These are phyloP conservation scores for Backusella psychrophila DNA, from an alignment of 192 early-diverging fungal species.

Conservation along the genomic window DNA sequence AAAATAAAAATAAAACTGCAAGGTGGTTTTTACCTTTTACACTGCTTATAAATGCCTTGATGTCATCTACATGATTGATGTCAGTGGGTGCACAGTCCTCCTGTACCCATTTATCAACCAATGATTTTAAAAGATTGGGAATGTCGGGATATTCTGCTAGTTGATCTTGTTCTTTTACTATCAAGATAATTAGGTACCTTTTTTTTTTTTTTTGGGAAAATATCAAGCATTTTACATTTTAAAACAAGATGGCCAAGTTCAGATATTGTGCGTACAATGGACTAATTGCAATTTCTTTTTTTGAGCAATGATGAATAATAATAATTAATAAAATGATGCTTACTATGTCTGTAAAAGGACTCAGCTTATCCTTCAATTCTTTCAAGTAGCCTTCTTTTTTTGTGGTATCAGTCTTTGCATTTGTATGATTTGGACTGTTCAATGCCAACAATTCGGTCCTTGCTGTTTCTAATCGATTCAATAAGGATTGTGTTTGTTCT, in stretches of 20 bases:
- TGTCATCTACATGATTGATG: neutral
- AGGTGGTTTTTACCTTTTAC: neutral
- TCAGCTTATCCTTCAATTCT: neutral
- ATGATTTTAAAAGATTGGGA: neutral
- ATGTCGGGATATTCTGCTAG: neutral
- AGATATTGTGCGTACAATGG: neutral
- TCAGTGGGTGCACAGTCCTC: neutral
- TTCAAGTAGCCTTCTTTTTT: neutral
- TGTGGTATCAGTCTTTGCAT: neutral
- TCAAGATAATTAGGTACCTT: neutral
- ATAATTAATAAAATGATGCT: neutral
- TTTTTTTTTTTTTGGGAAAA: no score
- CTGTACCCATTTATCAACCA: neutral
- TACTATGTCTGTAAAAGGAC: neutral
- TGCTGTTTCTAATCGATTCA: neutral
- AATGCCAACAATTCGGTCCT: neutral
- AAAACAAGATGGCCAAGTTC: neutral
- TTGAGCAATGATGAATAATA: neutral
- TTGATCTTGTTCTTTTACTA: neutral
- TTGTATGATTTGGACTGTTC: neutral
- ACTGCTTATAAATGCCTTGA: neutral
- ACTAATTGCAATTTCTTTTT: neutral
- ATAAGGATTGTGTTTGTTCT: neutral
- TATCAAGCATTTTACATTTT: neutral
- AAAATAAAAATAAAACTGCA: neutral